phyloP scores from a whole-genome alignment of 768 basidiomycete genomes.

The Phaffia tasmanica region DNA sequence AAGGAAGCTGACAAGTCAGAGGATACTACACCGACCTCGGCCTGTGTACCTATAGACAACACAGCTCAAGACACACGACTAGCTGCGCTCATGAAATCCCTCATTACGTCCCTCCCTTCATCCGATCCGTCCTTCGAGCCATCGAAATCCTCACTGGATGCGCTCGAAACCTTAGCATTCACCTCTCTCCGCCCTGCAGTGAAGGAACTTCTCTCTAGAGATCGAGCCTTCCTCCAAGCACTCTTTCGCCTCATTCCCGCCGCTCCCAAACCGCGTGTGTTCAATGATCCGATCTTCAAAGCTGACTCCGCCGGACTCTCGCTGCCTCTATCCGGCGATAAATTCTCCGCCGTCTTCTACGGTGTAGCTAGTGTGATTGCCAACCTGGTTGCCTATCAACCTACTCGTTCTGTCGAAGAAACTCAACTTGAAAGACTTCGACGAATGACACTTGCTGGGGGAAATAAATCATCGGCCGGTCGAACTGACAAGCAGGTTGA shows the following conservation, averaged over 20 bases:
- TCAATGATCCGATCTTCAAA: conserved; percentile 42
- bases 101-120: conserved; percentile 35
- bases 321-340: conserved; percentile 25
- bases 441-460: conserved; percentile 51
- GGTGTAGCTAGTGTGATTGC: conserved; percentile 64
- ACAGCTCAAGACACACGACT: conserved; percentile 42
- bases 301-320: conserved; percentile 38
- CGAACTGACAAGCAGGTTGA: conserved; percentile 25
- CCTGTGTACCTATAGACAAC: no score
- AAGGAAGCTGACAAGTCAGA: conserved; percentile 31
- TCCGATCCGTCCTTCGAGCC: conserved; percentile 32
- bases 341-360: conserved; percentile 49
- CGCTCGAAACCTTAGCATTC: conserved; percentile 77
- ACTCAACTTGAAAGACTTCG: conserved; percentile 67
- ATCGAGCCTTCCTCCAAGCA: conserved; percentile 45
- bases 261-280: conserved; percentile 42
- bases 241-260: conserved; percentile 23
- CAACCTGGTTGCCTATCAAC: conserved; percentile 62
- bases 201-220: conserved; percentile 53
- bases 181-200: conserved; percentile 54
- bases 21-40: neutral
- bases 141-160: conserved; percentile 47
- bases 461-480: conserved; percentile 25
- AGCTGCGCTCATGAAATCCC: conserved; percentile 49
- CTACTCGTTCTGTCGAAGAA: conserved; percentile 66